Evolutionary conservation across 2,329 filamentous ascomycete species (phyloP).

Genomic region (Venturia pyrina): DNA sequence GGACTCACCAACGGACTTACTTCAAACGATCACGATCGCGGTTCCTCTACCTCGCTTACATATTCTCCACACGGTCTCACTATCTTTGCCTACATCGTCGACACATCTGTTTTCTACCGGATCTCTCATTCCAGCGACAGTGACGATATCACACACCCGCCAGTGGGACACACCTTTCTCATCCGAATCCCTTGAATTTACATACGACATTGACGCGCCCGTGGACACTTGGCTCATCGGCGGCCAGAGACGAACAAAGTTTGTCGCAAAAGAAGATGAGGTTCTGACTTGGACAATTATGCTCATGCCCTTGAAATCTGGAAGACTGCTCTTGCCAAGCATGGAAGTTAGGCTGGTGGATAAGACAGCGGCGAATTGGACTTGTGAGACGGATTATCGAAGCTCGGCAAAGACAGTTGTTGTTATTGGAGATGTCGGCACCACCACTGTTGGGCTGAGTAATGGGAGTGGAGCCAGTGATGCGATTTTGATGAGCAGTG

Average conservation of each 20-base stretch:
- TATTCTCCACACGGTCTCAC: slow-evolving; percentile 70
- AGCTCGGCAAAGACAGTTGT: slow-evolving; percentile 2
- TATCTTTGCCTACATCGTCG: slow-evolving; percentile 33
- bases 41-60: slow-evolving; percentile 80
- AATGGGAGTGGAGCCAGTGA: not conserved
- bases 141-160: slow-evolving; percentile 48
- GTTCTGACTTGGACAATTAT: slow-evolving; percentile 53
- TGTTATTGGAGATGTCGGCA: not conserved
- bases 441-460: not conserved
- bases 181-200: slow-evolving; percentile 55
- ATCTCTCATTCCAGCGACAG: slow-evolving; percentile 52
- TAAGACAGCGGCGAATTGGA: not conserved
- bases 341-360: slow-evolving; percentile 65
- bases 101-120: slow-evolving; percentile 44
- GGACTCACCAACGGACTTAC: slow-evolving; percentile 28
- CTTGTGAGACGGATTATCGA: slow-evolving; percentile 11
- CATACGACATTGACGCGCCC: slow-evolving; percentile 69
- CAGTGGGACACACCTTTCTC: slow-evolving; percentile 35
- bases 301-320: slow-evolving; percentile 69
- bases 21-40: slow-evolving; percentile 67
- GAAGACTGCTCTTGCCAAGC: slow-evolving; percentile 64
- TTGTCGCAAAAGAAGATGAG: slow-evolving; percentile 45
- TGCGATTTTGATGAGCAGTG: not conserved
- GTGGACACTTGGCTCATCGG: slow-evolving; percentile 76
- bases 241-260: slow-evolving; percentile 69